Conservation (phyloP, 2,329 filamentous ascomycete genomes). For the Gremmenia infestans region DNA sequence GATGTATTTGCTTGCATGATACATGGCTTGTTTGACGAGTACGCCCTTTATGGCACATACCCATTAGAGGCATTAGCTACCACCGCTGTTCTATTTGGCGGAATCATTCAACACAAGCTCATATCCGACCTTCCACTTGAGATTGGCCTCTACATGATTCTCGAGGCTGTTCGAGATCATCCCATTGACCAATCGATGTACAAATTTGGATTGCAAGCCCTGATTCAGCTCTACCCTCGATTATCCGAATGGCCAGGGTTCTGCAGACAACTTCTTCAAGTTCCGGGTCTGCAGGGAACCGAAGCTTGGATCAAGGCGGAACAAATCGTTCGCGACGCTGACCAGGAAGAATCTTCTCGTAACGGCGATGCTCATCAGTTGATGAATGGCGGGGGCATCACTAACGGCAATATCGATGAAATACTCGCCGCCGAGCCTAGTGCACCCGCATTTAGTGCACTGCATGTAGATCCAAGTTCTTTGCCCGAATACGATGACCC, state of each 20-base stretch:
- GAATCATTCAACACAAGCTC: conserved; percentile 89
- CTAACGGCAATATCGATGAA: conserved; percentile 69
- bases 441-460: conserved; percentile 68
- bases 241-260: conserved; percentile 95
- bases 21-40: conserved; percentile 94
- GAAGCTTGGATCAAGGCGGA: conserved; percentile 80
- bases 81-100: conserved; percentile 92
- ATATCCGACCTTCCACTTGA: conserved; percentile 87
- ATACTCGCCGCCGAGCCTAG: conserved; percentile 52
- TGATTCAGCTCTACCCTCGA: conserved; percentile 80
- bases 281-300: conserved; percentile 76
- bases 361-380: conserved; percentile 43
- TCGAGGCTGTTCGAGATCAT: conserved; percentile 91
- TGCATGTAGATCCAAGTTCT: conserved; percentile 69
- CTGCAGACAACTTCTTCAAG: conserved; percentile 77
- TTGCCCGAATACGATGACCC: conserved; percentile 73
- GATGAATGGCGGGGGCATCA: conserved; percentile 45
- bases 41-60: conserved; percentile 91
- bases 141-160: conserved; percentile 92
- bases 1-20: conserved; percentile 99
- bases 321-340: conserved; percentile 65
- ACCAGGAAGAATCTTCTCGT: conserved; percentile 55
- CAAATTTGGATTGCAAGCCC: conserved; percentile 92
- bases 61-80: conserved; percentile 93
- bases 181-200: conserved; percentile 85